Base-by-base conservation (phyloP, 1,284 basidiomycete genomes). In the Limonomyces culmigenus region DNA sequence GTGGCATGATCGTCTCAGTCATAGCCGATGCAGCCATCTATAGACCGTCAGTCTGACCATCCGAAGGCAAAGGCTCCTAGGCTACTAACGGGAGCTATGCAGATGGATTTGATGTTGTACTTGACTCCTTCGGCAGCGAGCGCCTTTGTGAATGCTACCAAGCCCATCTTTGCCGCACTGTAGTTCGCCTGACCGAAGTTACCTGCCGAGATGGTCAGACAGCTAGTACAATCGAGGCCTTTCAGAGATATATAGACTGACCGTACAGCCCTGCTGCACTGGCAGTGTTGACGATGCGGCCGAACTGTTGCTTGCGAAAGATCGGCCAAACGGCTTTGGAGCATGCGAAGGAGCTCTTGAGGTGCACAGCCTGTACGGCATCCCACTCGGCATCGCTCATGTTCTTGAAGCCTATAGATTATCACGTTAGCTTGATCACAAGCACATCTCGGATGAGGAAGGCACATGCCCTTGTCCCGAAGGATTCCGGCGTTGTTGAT, bases 401-500 rank as follows among this genome's bases (percentile, higher is more conserved):
- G 58, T 89, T 92, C 63, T 83, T 88, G 66, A 92, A 87, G 15
- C 81, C 84, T 37, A 15, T n/a, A n/a, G n/a, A n/a, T n/a, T n/a
- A n/a, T n/a, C n/a, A n/a, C n/a, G n/a, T n/a, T n/a, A n/a, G n/a
- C n/a, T n/a, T n/a, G n/a, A n/a, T n/a, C n/a, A n/a, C n/a, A n/a
- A n/a, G n/a, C n/a, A n/a, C n/a, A n/a, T n/a, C n/a, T n/a, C n/a
- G n/a, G n/a, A n/a, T n/a, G n/a, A n/a, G n/a, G n/a, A n/a, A n/a
- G n/a, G n/a, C n/a, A n/a, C n/a, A n/a, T n/a, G 91, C 74, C 76
- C 50, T 69, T 81, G 50, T 81, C 77, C 16, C 81, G 74, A 35
- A 98, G 62, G 46, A 98, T 91, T 38, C 95, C 93, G 34, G 95
- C 95, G 61, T 98, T 99, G 66, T 98, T 98, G 51, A 97, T 80